These are phyloP conservation scores for Tilletia setariae DNA, from an alignment of 1,284 basidiomycete species.

Conservation along the genomic window DNA sequence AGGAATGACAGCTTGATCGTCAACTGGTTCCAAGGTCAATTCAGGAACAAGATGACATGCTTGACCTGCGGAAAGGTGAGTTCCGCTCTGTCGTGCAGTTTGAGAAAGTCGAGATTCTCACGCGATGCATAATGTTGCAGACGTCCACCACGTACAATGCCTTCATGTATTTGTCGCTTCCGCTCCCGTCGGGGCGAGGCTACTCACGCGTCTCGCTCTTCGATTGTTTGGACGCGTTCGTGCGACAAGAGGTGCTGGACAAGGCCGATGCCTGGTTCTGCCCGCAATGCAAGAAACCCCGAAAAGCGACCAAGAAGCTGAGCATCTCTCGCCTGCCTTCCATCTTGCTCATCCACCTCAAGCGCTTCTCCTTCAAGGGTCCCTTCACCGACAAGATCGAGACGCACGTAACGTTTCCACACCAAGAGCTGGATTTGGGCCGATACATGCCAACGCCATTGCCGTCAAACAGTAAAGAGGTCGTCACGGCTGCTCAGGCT, in stretches of 20 bases:
- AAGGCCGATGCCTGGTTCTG: constrained; percentile 89
- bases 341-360: constrained; percentile 87
- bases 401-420: constrained; percentile 64
- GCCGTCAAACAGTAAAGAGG: constrained; percentile 26
- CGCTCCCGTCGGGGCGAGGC: constrained; percentile 57
- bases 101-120: background rate
- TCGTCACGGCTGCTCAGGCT: background rate
- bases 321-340: constrained; percentile 85
- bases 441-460: constrained; percentile 74
- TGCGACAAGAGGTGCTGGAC: constrained; percentile 84
- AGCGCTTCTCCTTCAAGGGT: constrained; percentile 88
- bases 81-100: background rate
- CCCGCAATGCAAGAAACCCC: constrained; percentile 80
- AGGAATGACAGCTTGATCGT: constrained; percentile 41
- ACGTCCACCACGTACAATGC: constrained; percentile 94
- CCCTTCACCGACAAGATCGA: constrained; percentile 82
- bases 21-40: constrained; percentile 43
- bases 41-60: constrained; percentile 52
- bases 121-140: constrained; percentile 56
- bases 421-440: constrained; percentile 77
- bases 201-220: constrained; percentile 70
- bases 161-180: constrained; percentile 51
- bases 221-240: constrained; percentile 84
- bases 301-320: constrained; percentile 79
- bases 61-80: constrained; percentile 44